Percentiles rank a stretch among this genome's conserved stretches.
phyloP scores from a whole-genome alignment of 495 filamentous ascomycete species.

The Aspergillus bridgeri region DNA sequence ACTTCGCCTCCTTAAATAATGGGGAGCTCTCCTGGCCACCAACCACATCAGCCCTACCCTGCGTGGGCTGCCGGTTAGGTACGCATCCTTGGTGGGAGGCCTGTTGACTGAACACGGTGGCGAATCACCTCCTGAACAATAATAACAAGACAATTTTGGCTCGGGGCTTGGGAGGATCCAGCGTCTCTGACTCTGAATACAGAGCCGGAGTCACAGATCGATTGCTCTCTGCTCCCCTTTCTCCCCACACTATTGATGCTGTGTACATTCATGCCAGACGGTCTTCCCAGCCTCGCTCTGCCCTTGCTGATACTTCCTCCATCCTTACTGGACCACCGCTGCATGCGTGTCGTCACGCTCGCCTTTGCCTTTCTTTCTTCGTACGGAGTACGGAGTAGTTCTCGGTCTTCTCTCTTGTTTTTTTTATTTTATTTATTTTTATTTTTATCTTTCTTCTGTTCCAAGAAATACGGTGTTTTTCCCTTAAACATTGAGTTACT shows the following conservation, averaged over 20 bases:
- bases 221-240: neutral
- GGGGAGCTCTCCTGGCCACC: constrained; percentile 7
- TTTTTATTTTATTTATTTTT: constrained; percentile 1
- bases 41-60: constrained; percentile 12
- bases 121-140: neutral
- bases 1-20: constrained; percentile 24
- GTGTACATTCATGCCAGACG: constrained; percentile 3
- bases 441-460: constrained; percentile 7
- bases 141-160: neutral
- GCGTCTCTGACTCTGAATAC: no score
- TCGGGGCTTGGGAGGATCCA: no score
- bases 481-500: no score
- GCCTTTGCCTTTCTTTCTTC: neutral
- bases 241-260: neutral
- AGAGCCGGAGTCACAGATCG: no score
- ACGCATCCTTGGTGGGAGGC: neutral
- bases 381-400: neutral
- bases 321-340: constrained; percentile 2
- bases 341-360: neutral
- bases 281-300: constrained; percentile 1
- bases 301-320: constrained; percentile 1
- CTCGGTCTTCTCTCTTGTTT: neutral
- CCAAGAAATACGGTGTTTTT: no score
- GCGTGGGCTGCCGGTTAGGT: constrained; percentile 3
- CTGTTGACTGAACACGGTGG: neutral